Base-by-base conservation (phyloP, 345 rosid genomes). In the Kernera saxatilis region DNA sequence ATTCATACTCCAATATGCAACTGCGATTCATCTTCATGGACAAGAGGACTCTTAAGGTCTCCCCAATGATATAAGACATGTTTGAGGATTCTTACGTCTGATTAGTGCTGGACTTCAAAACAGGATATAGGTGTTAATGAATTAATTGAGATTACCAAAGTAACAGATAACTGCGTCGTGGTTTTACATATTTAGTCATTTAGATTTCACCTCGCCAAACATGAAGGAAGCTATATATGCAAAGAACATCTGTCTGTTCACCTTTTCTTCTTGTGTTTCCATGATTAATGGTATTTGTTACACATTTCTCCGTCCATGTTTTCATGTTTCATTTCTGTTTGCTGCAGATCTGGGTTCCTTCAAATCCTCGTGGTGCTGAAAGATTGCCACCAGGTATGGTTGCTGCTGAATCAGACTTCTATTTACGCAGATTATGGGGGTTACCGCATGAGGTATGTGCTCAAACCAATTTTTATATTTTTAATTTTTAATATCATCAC, bases 331-430 rank as follows among this genome's bases (percentile, higher is more conserved):
- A 3, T 53, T 58, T 63, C 19, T 77, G 67, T 72, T 71, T 73
- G 46, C 32, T 48, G 55, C 84, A 95, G 99, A 90, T 95, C 35
- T 95, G 98, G 98, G 97, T 83, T 64, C 86, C 99, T 19, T 82
- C 96, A 48, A 95, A 95, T 83, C 98, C 99, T 63, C 91, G 86
- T 71, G 99, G 99, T 48, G 92, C 97, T 11, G 97, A 95, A 82
- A 79, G 86, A 66, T 80, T 95, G 70, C 92, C 99, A 21, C 94
- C 97, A 4, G 87, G 91, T 78, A 90, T 95, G 66, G 46, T 95
- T 75, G 82, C 72, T 30, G 93, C 92, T 23, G 94, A 95, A 74
- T 88, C 99, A 40, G 99, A 95, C 68, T 85, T 84, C 49, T 86
- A 90, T 76, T 51, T 80, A 43, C 96, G 88, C 52, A 84, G 98